A percentile compares a stretch with the other conserved stretches of the same genome.
phyloP scores from a whole-genome alignment of 1,139 yeast genomes.

The Suzukiozyma palmioleophila region DNA sequence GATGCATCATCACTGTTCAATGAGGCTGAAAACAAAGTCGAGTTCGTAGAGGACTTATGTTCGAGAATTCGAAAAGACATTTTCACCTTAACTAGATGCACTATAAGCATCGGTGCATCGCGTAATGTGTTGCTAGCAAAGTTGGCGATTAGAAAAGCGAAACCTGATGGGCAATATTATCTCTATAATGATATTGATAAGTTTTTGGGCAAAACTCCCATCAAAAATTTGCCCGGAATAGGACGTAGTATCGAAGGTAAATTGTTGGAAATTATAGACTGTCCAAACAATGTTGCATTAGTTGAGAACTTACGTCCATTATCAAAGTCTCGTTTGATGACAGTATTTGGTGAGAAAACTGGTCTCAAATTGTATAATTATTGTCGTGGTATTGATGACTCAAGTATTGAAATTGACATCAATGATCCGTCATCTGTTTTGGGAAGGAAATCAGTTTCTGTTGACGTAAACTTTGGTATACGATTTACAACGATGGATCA shows the following conservation, averaged over 20 bases:
- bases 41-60: conserved; percentile 24
- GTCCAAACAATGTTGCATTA: background rate
- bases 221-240: conserved; percentile 79
- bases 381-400: conserved; percentile 64
- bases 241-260: conserved; percentile 49
- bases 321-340: conserved; percentile 31
- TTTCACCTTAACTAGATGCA: conserved; percentile 48
- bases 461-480: conserved; percentile 90
- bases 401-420: conserved; percentile 47
- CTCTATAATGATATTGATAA: conserved; percentile 25
- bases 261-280: conserved; percentile 28
- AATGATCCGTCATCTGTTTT: conserved; percentile 40
- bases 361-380: conserved; percentile 60
- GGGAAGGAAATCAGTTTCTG: conserved; percentile 72
- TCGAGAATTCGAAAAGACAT: conserved; percentile 43
- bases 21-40: conserved; percentile 7
- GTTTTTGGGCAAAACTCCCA: conserved; percentile 41
- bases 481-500: conserved; percentile 60
- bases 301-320: conserved; percentile 34
- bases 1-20: conserved; percentile 50
- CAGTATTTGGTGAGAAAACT: conserved; percentile 61
- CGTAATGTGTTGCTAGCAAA: conserved; percentile 73
- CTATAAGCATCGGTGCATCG: conserved; percentile 77
- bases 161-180: conserved; percentile 65
- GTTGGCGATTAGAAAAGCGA: conserved; percentile 68